Conservation (phyloP, 106 monocot species). For the Dendrobium nobile region DNA sequence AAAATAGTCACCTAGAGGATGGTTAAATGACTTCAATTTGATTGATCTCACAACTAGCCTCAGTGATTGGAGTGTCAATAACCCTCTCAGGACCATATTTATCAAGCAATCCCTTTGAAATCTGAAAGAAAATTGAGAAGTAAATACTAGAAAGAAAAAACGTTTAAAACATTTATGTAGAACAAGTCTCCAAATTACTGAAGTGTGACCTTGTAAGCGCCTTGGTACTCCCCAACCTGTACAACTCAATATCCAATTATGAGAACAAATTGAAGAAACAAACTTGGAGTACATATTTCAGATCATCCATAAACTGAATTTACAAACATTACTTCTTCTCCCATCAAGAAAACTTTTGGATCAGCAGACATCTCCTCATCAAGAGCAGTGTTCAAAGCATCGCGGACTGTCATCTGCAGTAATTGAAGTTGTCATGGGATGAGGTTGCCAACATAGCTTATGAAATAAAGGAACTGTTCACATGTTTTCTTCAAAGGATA, state of each 20-base stretch:
- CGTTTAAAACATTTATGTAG: neutral
- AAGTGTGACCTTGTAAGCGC: constrained; percentile 74
- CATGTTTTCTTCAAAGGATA: too few relatives aligned
- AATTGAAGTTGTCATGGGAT: neutral
- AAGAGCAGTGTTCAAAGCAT: constrained; percentile 82
- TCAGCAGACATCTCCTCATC: constrained; percentile 96
- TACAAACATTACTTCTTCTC: constrained; percentile 66
- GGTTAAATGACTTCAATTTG: neutral
- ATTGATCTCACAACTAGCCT: constrained; percentile 31
- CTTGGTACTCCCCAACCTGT: constrained; percentile 94
- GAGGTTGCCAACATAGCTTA: too few relatives aligned
- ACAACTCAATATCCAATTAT: constrained; percentile 1
- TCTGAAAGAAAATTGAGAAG: constrained; percentile 28
- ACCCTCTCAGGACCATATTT: constrained; percentile 94
- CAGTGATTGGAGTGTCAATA: constrained; percentile 89
- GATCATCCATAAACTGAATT: neutral
- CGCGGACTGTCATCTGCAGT: constrained; percentile 77
- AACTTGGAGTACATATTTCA: too few relatives aligned
- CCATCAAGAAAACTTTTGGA: constrained; percentile 84
- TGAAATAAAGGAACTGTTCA: too few relatives aligned
- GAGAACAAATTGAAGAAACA: neutral
- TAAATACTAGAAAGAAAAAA: neutral
- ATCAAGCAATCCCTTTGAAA: constrained; percentile 74
- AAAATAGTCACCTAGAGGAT: neutral
- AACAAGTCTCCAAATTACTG: neutral